Evolutionary conservation across 164 flowering plant genomes (phyloP), one percentile per base, ranked within the genome.

Genomic region (Warburgia ugandensis): DNA sequence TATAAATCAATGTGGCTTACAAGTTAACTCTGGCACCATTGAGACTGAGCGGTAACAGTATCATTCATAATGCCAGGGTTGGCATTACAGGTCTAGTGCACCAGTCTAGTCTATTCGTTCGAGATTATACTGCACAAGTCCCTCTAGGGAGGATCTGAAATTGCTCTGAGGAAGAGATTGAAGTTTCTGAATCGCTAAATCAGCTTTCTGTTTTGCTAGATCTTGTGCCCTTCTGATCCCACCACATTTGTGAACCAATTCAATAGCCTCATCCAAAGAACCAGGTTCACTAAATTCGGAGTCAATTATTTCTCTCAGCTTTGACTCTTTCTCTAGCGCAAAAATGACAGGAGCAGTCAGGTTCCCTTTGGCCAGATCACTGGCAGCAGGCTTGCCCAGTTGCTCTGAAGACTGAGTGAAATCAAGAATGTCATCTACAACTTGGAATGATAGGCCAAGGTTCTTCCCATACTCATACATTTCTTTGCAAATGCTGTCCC

Each of bases 361-460:
- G 65, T 87, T 91, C n/a, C 98, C 98, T 45, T 79, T 81, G 2
- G 73, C 86, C 56, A 91, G 62, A 65, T 91, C 98, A 71, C 68
- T 72, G 3, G 76, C 98, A 2, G 95, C 90, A 0, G 98, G 98
- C 66, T 91, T 91, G 36, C 98, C 98, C 4, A 91, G 78, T 62
- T 87, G 94, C 70, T 91, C 86, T 13, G 89, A 76, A 1, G 98
- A 83, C 54, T 91, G 96, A 2, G 98, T 91, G 59, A 91, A 87
- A 59, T 91, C 98, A 61, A 91, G 56, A 54, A 91, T 85, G 73
- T 91, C 98, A 40, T 91, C 98, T 3, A 91, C 96, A 5, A 91
- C 73, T 70, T 91, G 98, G 74, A 91, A 87, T 28, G 98, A 85
- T 6, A 91, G 70, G 21, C 98, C 98, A 22, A 91, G 80, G 60